A percentile compares a stretch with the other conserved stretches of the same genome.
Conservation (phyloP, 257 asterid species). For the Solanum peruvianum region DNA sequence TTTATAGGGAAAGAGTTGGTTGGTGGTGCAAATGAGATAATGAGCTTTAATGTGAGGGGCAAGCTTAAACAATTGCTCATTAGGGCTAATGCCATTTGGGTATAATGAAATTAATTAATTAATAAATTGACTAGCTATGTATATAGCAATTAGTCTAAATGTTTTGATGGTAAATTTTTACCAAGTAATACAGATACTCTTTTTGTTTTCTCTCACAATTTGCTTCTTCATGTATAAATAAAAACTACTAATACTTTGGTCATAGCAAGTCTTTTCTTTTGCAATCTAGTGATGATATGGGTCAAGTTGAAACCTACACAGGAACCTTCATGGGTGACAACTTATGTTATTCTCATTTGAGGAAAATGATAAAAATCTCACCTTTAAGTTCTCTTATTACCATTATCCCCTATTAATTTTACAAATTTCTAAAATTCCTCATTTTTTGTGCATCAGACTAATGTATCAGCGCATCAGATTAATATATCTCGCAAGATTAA, state of each 20-base stretch:
- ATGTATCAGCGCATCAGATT: no score
- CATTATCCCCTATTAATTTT: no score
- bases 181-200: not conserved
- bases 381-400: no score
- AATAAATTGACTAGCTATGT: not conserved
- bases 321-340: no score
- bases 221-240: not conserved
- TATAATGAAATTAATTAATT: not conserved
- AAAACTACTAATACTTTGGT: not conserved
- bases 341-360: no score
- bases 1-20: not conserved
- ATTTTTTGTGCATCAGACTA: no score
- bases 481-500: no score
- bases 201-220: not conserved
- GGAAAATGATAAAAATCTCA: no score
- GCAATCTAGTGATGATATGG: not conserved
- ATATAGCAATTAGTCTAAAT: not conserved
- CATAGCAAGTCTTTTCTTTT: not conserved
- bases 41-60: not conserved
- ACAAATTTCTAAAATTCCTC: rapidly evolving
- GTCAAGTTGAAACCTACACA: not conserved
- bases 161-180: not conserved
- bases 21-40: not conserved
- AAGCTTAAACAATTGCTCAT: not conserved
- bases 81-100: not conserved